Evolutionary conservation across 2,329 filamentous ascomycete genomes (phyloP), one percentile per base, ranked within the genome.

Genomic region (Monosporascus sp.): DNA sequence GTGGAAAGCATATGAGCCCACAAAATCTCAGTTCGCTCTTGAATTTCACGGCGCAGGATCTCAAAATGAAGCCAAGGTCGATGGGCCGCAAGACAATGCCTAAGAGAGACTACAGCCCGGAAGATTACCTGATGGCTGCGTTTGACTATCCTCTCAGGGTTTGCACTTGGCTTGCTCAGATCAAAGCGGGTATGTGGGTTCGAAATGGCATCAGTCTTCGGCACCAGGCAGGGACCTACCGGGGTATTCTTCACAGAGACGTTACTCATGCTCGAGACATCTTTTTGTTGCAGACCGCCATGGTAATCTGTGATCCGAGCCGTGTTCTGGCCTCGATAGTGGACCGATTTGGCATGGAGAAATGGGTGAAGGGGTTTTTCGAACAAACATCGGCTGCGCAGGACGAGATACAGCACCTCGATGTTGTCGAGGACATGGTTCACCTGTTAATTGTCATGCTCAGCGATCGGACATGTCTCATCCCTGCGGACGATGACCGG

Each of bases 131-230:
- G 22, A 85, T 96, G 68, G 87, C 89, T 2, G 84, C 91, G 50
- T 96, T 99, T 64, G 94, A 99, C 69, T 96, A 90, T 63, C 93
- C 95, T 1, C 77, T 99, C 4, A 83, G 95, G 50, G 92, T 97
- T 1, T 97, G 91, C 68, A 91, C 91, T 20, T 99, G 94, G 94
- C 78, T 99, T 35, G 89, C 94, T 6, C 95, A 99, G 74, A 97
- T 99, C 85, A 96, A 96, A 70, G 91, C 93, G 19, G 90, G 91
- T 50, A 96, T 97, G 86, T 99, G 95, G 94, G 93, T 99, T 58
- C 86, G 94, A 52, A 99, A 99, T 67, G 94, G 94, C 2, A 91
- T 99, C 66, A 97, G 93, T 63, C 80, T 99, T 50, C 85, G 93
- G 40, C 94, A 99, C 68, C 94, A 99, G 71, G 94, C 95, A 68